Evolutionary conservation across 179 eudicot species (phyloP), one percentile per base, ranked within the genome.

Genomic region (Nepenthes alata): DNA sequence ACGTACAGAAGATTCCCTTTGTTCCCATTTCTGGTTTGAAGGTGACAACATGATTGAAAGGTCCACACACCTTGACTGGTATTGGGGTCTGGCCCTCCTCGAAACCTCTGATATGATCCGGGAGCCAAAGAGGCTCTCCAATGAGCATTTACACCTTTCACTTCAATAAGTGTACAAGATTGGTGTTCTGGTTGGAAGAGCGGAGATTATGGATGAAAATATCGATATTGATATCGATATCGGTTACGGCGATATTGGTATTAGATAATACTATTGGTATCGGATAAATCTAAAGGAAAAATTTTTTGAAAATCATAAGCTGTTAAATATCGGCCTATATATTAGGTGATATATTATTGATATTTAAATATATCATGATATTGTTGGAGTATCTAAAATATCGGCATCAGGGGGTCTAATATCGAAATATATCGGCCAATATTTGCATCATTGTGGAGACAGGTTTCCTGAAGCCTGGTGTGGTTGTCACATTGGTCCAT

Each of bases 71-170:
- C 57, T 54, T 25, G 57, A 54, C 57, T 54, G 57, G 57, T 54
- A 54, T 25, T 11, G 14, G 57, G 57, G 57, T 54, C 57, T 25
- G 14, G 14, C 57, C 35, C 57, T 54, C 34, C 57, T 54, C 14
- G 35, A 54, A 8, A 58, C 59, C 6, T 58, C 53, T 14, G 67
- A 61, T 38, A 1, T 16, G 54, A 35, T 61, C 54, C 1, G 11
- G 2, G 64, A 61, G 25, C 64, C 64, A 47, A 61, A 61, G 64
- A 61, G 64, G 67, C 67, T 37, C 58, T 57, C 55, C 25, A 35
- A 63, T 25, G 14, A 54, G 57, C 37, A 14, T 7, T 25, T 54
- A 0, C 57, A 8, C 14, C 57, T 54, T 8, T 25, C 57, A 3
- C 57, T 54, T 25, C 57, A 54, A 8, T 35, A 54, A 11, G 57